Evolutionary conservation across 108 stramenopile species (phyloP), one percentile per base, ranked within the genome.

Genomic region (Parietichytrium sp.): DNA sequence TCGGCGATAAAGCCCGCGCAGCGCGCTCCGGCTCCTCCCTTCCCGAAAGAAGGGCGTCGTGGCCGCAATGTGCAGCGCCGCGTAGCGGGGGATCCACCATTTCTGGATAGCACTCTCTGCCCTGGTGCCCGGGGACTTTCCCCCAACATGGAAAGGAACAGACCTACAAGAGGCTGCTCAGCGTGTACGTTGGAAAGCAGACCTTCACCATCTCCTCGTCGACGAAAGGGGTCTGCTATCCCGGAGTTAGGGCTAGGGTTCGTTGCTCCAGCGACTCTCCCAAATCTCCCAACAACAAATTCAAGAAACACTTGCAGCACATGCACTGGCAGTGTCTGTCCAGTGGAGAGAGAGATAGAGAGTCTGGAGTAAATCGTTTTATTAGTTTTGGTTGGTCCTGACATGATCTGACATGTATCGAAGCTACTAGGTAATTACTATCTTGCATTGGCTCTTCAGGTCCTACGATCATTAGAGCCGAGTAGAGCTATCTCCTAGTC

Each of bases 81-180:
- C 61, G 42, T 42, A 42, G 45, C 6, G 61, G 61, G 61, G 36
- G 61, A 45, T 72, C 25, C 42, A 42, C 61, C 61, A 72, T 72
- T 25, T 45, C 61, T 72, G 61, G 61, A 33, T 72, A 42, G 61
- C 61, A 72, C 61, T 72, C 20, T 8, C 61, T 72, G 33, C 61
- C 61, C 25, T 72, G 61, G 61, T 72, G 61, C 61, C 61, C 61
- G 61, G 45, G 61, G 61, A 72, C 61, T 72, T 72, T 72, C 61
- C 61, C 61, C 36, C 61, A 42, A 25, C 61, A 16, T 72, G 26
- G 61, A 42, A 42, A 33, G 61, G 42, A 42, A n/a, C 38, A 42
- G 15, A 8, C 20, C 15, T 42, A 13, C 38, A 16, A 25, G 6
- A 33, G 61, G 36, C 61, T 42, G 42, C 61, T 25, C 29, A 33